Base-by-base conservation (phyloP, 2,329 filamentous ascomycete genomes). In the Sclerotinia trifoliorum region DNA sequence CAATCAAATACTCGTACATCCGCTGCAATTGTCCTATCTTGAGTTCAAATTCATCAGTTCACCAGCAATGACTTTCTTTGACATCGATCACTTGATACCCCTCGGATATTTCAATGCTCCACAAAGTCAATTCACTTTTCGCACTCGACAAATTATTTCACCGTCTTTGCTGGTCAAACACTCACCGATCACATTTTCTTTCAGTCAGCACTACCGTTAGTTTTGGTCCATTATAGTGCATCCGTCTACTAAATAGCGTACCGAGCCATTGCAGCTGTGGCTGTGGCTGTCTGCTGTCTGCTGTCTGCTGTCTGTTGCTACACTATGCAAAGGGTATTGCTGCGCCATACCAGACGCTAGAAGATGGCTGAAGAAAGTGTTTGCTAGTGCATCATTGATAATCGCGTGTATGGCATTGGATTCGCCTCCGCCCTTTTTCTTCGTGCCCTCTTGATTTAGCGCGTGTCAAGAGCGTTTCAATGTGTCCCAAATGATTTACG, bases 221-320 rank as follows among this genome's bases (percentile, higher is more conserved):
- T 15, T 56, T 56, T 29, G 29, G 54, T 29, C 54, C 32, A 56
- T 56, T n/a, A 35, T 57, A 57, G 32, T 39, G 21, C 55, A 57
- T 39, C 32, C 55, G n/a, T 39, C 54, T 39, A 15, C 21, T 21
- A 56, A 15, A 39, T 24, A 32, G 19, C 21, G 54, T n/a, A 21
- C 15, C 54, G n/a, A 56, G 32, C 32, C 54, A 39, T 56, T 56
- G 24, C 39, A 24, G 54, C 32, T 56, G 54, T 21, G 54, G 32
- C 54, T 39, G 13, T 24, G n/a, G n/a, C 32, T 56, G 35, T 17
- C 35, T 35, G 19, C 52, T 35, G n/a, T n/a, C n/a, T n/a, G n/a
- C n/a, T n/a, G n/a, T n/a, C n/a, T n/a, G n/a, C n/a, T n/a, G n/a
- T n/a, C n/a, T n/a, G n/a, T n/a, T n/a, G n/a, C n/a, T n/a, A 21